These are phyloP conservation scores for Tetrahymena thermophila DNA, from an alignment of 73 alveolate species.

Conservation along the genomic window DNA sequence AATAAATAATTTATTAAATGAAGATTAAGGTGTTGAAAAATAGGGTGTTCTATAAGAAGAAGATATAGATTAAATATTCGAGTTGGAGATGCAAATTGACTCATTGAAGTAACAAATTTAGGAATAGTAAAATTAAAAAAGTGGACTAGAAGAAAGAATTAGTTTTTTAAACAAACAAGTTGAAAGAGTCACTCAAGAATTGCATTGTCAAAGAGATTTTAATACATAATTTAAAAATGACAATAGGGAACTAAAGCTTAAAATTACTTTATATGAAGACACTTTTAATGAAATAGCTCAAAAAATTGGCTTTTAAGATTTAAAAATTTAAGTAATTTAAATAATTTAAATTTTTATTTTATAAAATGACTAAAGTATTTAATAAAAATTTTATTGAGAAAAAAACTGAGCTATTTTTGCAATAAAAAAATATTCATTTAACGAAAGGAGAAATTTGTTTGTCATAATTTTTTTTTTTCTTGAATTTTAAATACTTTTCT, in stretches of 20 bases:
- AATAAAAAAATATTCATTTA: too few species aligned
- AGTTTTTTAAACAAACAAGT: neutral
- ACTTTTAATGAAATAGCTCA: neutral
- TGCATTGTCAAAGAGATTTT: neutral
- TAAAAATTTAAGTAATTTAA: neutral
- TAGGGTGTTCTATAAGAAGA: neutral
- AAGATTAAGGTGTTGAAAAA: neutral
- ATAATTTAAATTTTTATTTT: neutral
- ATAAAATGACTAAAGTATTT: too few species aligned
- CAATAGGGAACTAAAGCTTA: neutral
- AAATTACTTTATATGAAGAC: neutral
- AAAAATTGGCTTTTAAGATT: neutral
- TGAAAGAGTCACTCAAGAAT: neutral
- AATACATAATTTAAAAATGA: neutral
- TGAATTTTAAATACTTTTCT: too few species aligned
- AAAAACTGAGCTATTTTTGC: too few species aligned
- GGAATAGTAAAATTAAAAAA: neutral
- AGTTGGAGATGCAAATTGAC: neutral
- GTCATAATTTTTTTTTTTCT: too few species aligned
- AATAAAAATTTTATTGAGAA: too few species aligned
- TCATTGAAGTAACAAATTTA: neutral
- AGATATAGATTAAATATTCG: neutral
- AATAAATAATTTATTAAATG: neutral
- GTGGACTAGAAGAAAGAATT: neutral
- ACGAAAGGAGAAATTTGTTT: too few species aligned